Evolutionary conservation across 2,329 filamentous ascomycete species (phyloP), one percentile per base, ranked within the genome.

Genomic region (Drechslerella stenobrocha): DNA sequence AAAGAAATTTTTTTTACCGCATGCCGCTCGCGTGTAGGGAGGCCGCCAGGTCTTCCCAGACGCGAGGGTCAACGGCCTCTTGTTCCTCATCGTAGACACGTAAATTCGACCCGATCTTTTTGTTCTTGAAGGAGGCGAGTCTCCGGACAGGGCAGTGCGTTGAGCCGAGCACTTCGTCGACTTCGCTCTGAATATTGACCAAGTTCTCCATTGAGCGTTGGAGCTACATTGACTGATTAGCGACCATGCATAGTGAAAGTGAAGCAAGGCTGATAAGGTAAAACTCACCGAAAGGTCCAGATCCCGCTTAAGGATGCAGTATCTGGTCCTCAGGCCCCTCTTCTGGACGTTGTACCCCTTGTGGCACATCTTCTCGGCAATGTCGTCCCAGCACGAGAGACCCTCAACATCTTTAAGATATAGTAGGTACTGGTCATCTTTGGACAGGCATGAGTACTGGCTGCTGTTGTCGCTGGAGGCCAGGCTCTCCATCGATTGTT

Each of bases 401-500:
- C 63, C 63, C 13, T 67, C 63, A 26, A 67, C 55, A 42, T 67
- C 63, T 18, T 67, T 67, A 7, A 67, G 63, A 35, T 67, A 35
- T 30, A 67, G 37, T 24, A 67, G 55, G 35, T 67, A 67, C 45
- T 67, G 63, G 45, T 67, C 63, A 28, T 67, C 63, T 26, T 67
- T 60, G 18, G 63, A 44, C 57, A 67, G 55, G 50, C 42, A 60
- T 35, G 63, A 60, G 63, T 60, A 60, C 35, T 67, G 63, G n/a
- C 63, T 67, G 55, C 63, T 67, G 34, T 67, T 60, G 37, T 67
- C 63, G 30, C 55, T 67, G 2, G 63, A 66, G 5, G 61, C 48
- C 24, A 67, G 46, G 23, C 63, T 67, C 28, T 67, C 63, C 63
- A 67, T 67, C 35, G 63, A 67, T 45, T 48, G 63, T 58, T 67